Percentiles rank a stretch among this genome's conserved stretches.
These are phyloP conservation scores for Alloteropsis angusta DNA, from an alignment of 202 grass and related monocot species.

Conservation along the genomic window DNA sequence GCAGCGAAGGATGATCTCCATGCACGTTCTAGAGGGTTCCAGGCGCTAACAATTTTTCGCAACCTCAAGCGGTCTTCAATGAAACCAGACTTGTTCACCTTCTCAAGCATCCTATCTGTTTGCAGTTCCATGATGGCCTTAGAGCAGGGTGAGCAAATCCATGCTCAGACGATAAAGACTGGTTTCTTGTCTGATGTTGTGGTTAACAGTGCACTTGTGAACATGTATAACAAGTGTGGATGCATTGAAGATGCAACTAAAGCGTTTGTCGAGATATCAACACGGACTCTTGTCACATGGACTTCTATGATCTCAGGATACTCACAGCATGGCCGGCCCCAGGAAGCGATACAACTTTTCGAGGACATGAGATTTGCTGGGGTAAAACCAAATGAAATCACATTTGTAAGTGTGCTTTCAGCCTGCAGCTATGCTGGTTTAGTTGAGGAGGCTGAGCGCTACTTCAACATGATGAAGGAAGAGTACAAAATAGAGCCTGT, in stretches of 20 bases:
- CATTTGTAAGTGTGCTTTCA: slow-evolving; percentile 79
- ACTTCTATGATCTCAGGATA: slow-evolving; percentile 82
- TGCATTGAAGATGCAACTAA: slow-evolving; percentile 52
- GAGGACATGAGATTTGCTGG: slow-evolving; percentile 75
- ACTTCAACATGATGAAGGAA: slow-evolving; percentile 70
- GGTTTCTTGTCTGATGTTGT: slow-evolving; percentile 73
- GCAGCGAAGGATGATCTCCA: slow-evolving; percentile 57
- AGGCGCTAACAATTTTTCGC: slow-evolving; percentile 62
- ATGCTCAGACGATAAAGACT: slow-evolving; percentile 63
- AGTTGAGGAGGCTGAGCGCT: slow-evolving; percentile 54
- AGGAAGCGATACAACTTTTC: slow-evolving; percentile 70
- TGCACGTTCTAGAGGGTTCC: slow-evolving; percentile 44
- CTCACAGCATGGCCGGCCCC: slow-evolving; percentile 63
- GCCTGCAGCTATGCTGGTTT: slow-evolving; percentile 76
- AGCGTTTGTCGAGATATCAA: slow-evolving; percentile 68
- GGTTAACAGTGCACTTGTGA: slow-evolving; percentile 66
- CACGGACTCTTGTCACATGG: slow-evolving; percentile 63
- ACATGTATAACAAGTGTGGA: slow-evolving; percentile 93
- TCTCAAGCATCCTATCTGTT: slow-evolving; percentile 68
- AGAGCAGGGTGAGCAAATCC: slow-evolving; percentile 72
- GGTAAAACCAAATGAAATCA: slow-evolving; percentile 60
- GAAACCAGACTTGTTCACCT: slow-evolving; percentile 70
- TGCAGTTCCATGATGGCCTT: slow-evolving; percentile 75
- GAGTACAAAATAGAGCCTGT: slow-evolving; percentile 57
- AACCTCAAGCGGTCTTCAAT: slow-evolving; percentile 49